phyloP scores from a whole-genome alignment of 768 basidiomycete species.

The Leccinum ochraceum region DNA sequence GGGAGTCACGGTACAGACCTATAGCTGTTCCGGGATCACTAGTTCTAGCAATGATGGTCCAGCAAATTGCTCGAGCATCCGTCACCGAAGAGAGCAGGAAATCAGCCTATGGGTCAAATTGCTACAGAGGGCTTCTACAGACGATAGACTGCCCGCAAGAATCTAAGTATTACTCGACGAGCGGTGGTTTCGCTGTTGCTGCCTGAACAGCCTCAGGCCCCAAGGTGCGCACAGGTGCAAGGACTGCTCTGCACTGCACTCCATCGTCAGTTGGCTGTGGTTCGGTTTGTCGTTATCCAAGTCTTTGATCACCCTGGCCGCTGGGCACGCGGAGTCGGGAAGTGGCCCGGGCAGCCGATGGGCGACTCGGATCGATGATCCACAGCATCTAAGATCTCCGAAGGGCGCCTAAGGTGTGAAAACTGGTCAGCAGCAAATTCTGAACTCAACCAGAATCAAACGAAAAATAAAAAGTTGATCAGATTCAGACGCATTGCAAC shows the following conservation, averaged over 20 bases:
- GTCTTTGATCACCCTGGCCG: constrained; percentile 2
- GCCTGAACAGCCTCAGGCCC: neutral
- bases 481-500: too few relatives aligned
- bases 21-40: neutral
- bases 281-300: constrained; percentile 1
- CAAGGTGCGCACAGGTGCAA: too few relatives aligned
- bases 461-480: neutral
- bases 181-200: neutral
- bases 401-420: neutral
- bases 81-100: neutral
- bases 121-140: neutral
- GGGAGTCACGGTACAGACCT: neutral
- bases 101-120: neutral
- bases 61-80: neutral
- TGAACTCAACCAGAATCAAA: neutral
- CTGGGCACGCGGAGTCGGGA: neutral
- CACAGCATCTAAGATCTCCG: neutral
- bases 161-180: neutral
- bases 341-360: neutral
- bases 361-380: neutral
- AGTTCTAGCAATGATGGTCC: neutral
- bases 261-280: neutral
- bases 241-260: neutral
- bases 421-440: neutral
- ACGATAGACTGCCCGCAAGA: neutral